Evolutionary conservation across 495 filamentous ascomycete species (phyloP), one percentile per base, ranked within the genome.

Genomic region (Penicillium dipodomyicola): DNA sequence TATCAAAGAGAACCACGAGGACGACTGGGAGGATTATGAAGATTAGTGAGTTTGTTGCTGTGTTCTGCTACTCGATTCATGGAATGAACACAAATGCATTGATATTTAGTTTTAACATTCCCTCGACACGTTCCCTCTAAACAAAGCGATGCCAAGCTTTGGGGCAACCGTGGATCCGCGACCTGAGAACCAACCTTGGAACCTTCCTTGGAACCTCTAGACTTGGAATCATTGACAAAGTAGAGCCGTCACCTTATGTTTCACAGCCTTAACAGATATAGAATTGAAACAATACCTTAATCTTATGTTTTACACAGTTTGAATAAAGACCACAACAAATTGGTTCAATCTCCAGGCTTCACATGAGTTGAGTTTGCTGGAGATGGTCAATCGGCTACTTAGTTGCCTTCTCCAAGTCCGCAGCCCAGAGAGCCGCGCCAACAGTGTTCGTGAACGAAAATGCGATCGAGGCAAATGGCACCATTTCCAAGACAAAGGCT

Each of bases 371-470:
- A 15, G 25, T 8, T n/a, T 49, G 17, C 17, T 37, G 10, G 8
- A 41, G 14, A 40, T 29, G 12, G 12, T 27, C 12, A 42, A n/a
- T 22, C 15, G 6, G 3, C 42, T 64, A 70, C 46, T 64, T 47
- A 9, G 43, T 56, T 17, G 59, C 80, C 56, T 81, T 79, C 72
- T 97, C 94, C 52, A 97, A 82, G 74, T 97, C 93, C 7, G 90
- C 87, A 20, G 94, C 92, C 91, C 91, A 98, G 27, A 98, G 76
- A 19, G 92, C 94, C 23, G 94, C 94, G 1, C 93, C 94, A 48
- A 93, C 90, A 10, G 89, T 87, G 68, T 96, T 97, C 3, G 91
- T 96, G 62, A 96, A 97, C 9, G 88, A 76, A 68, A 97, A 96
- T 41, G 91, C 77, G 41, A 96, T 87, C 4, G 89, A 92, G 14